Base-by-base conservation (phyloP, 352 stramenopile species). In the Pythium aquatile region DNA sequence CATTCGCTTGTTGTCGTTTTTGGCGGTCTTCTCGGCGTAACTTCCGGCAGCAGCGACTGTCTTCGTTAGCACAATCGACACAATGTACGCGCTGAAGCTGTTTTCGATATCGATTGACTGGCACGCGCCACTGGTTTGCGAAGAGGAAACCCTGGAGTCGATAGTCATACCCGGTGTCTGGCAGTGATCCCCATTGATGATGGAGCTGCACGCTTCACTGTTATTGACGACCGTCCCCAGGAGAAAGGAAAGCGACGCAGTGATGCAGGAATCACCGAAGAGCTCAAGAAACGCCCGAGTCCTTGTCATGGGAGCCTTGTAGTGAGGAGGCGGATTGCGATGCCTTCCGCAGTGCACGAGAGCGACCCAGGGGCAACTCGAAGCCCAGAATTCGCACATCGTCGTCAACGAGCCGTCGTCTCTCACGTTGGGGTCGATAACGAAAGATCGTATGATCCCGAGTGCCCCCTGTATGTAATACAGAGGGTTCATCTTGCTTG, bases 151-250 rank as follows among this genome's bases (percentile, higher is more conserved):
- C 16, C 20, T 51, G 5, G 2, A 30, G 20, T 51, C 20, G 9
- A 51, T 51, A 17, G 44, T 51, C 44, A 3, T 30, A 10, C 44
- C 44, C 3, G 8, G n/a, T 5, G 11, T 32, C 20, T 51, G n/a
- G 44, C 44, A 51, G 44, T 30, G 20, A 8, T 51, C 44, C 24
- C 44, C 44, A 20, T 51, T 51, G 44, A 30, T 30, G 5, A 16
- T 8, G 7, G 44, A 16, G 44, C 44, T 51, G n/a, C 44, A 51
- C 20, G 44, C 44, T 26, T 51, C 44, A 30, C 44, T 51, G 44
- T 51, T 51, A 7, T 51, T 51, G n/a, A 51, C 44, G 44, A 51
- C 44, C 9, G 44, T 51, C 9, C 44, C 44, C 44, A 51, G 3
- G n/a, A 51, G 44, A 51, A 51, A 51, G 1, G 44, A 28, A 1